Base-by-base conservation (phyloP, 768 basidiomycete species). In the Leccinum fibrillosum region DNA sequence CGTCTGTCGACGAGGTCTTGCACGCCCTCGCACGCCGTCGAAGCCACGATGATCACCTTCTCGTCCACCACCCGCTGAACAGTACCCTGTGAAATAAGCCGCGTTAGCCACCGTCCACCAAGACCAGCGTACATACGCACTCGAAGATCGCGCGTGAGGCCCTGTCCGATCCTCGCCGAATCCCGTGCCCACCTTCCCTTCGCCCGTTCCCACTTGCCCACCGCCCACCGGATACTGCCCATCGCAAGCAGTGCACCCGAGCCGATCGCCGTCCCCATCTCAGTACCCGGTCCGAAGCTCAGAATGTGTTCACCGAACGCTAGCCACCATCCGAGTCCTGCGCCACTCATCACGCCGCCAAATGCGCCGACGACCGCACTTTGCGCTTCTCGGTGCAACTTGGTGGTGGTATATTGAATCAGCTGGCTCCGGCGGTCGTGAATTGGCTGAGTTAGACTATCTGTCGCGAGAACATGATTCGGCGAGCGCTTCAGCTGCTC, bases 101-200 rank as follows among this genome's bases (percentile, higher is more conserved):
- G 19, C 9, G 51, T 52, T 52, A 54, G 61, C 15, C 53, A 21
- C 50, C 49, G 45, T 44, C 11, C 60, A 44, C n/a, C n/a, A 21
- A 44, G 30, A 42, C 10, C 5, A 0, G 5, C 4, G 17, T 39
- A 44, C 34, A 53, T 28, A 12, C 77, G 45, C 66, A 86, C 89
- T 77, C 79, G 77, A 21, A 90, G 71, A 70, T 91, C 88, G 48
- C 88, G 77, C 49, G 80, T 77, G 37, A 89, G 74, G 0, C 89
- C 86, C 50, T 84, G 76, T 6, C 82, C 80, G 3, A 89, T 76
- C 51, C 89, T 77, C 19, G 65, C 66, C 78, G 84, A 87, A 67
- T 90, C 88, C 54, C 81, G 78, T 82, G 82, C 80, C 88, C 89
- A 92, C 58, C 74, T 75, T 56, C 71, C 74, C 69, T 88, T 86